These are phyloP conservation scores for Phyllachora maydis DNA, from an alignment of 2,329 filamentous ascomycete genomes.

Conservation along the genomic window DNA sequence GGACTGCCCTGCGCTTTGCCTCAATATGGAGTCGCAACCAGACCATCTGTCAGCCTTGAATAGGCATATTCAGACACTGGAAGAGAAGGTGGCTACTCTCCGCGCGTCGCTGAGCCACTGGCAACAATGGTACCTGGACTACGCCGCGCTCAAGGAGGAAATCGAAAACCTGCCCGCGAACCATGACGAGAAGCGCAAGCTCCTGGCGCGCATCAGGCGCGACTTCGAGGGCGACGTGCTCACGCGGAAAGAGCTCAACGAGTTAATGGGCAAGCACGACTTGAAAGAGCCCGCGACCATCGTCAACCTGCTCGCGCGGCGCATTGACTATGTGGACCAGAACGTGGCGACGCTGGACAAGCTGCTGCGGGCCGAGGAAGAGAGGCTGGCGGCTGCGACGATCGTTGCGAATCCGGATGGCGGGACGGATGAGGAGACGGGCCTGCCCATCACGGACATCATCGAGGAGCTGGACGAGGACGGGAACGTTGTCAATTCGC, in stretches of 20 bases:
- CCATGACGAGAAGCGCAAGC: slow-evolving; percentile 21
- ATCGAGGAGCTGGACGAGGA: slow-evolving; percentile 82
- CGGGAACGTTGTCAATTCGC: slow-evolving; percentile 58
- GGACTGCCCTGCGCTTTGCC: too few relatives aligned
- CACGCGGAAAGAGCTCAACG: slow-evolving; percentile 31
- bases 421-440: slow-evolving; percentile 35
- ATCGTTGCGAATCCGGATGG: slow-evolving; percentile 38
- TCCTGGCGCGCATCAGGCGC: slow-evolving; percentile 34
- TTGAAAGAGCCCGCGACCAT: slow-evolving; percentile 40
- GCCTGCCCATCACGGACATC: slow-evolving; percentile 72
- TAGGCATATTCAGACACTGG: slow-evolving; percentile 51
- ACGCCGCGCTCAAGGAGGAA: slow-evolving; percentile 74
- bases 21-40: slow-evolving; percentile 17
- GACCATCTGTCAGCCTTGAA: slow-evolving; percentile 49
- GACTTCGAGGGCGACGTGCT: slow-evolving; percentile 43
- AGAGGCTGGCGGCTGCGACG: slow-evolving; percentile 44
- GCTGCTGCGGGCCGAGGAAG: slow-evolving; percentile 47
- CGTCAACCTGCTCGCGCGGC: slow-evolving; percentile 43
- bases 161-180: slow-evolving; percentile 32
- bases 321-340: slow-evolving; percentile 75
- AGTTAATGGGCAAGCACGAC: slow-evolving; percentile 21
- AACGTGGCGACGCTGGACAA: slow-evolving; percentile 60
- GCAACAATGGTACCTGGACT: slow-evolving; percentile 81
- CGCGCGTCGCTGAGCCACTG: slow-evolving; percentile 64
- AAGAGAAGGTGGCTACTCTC: slow-evolving; percentile 55